Evolutionary conservation across 352 stramenopile species (phyloP), one percentile per base, ranked within the genome.

Genomic region (Phytopythium litorale): DNA sequence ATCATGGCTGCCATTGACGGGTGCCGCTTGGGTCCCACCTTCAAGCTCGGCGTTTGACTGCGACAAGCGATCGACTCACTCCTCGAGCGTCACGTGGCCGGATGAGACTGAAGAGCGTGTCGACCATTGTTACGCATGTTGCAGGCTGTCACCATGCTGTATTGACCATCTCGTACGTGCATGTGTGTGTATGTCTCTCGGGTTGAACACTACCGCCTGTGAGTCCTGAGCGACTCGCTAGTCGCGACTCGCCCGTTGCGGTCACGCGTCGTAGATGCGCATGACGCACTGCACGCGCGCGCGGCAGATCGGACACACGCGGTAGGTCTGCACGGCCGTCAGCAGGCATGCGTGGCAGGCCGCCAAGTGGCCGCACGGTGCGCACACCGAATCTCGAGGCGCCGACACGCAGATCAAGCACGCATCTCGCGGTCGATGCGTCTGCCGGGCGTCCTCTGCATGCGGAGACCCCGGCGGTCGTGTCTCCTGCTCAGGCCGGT

Each of bases 291-390:
- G 50, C 18, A 85, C 66, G 7, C 57, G 64, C 6, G 70, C 48
- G 25, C 79, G 76, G 60, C 79, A 87, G 25, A 80, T 80, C 18
- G 79, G 76, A 42, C 79, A 88, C 19, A 54, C 55, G 32, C 67
- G 62, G 0, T 43, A 64, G 8, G 62, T 70, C 18, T 66, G 68
- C 59, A 78, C 74, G 35, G 78, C 67, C 21, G 43, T 68, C 16
- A 60, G 45, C 51, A 88, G 63, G 25, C 79, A 88, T 0, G 51
- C 25, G 51, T 73, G 60, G 51, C 79, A 88, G 9, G 72, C 76
- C 3, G 76, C 75, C 35, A 79, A 63, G 64, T 88, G 79, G 4
- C 79, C 79, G n/a, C 76, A 88, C 21, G 76, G 79, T 19, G 79
- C 68, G 50, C 76, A 84, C 23, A 80, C 72, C 18, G 79, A 73